phyloP scores from a whole-genome alignment of 257 asterid genomes.

The Ehretia macrophylla region DNA sequence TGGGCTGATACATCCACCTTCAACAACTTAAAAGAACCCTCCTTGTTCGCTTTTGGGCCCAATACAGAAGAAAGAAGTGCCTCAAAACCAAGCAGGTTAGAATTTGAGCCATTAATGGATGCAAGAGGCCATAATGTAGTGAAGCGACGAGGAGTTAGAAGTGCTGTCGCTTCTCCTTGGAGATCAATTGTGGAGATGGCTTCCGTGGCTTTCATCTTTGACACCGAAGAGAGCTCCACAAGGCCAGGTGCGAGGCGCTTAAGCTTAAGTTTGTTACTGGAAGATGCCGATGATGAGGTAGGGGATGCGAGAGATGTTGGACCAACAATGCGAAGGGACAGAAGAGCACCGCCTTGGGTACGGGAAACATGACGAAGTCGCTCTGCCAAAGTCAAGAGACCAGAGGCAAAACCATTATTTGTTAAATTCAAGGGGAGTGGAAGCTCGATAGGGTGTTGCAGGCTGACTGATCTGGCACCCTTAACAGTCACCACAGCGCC shows the following conservation, averaged over 20 bases:
- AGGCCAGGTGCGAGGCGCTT: slow-evolving; percentile 97
- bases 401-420: slow-evolving; percentile 59
- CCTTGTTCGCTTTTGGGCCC: slow-evolving; percentile 57
- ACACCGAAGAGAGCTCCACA: slow-evolving; percentile 82
- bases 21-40: slow-evolving; percentile 80
- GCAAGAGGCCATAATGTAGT: slow-evolving; percentile 76
- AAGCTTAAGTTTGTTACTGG: slow-evolving; percentile 66
- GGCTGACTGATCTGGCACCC: slow-evolving; percentile 96
- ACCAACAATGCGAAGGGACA: slow-evolving; percentile 91
- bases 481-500: slow-evolving; percentile 93
- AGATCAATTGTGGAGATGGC: slow-evolving; percentile 47
- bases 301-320: slow-evolving; percentile 87
- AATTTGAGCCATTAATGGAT: slow-evolving; percentile 67
- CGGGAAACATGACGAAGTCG: slow-evolving; percentile 60
- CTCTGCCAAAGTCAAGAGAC: slow-evolving; percentile 73
- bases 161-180: slow-evolving; percentile 67
- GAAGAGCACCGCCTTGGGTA: slow-evolving; percentile 41
- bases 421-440: slow-evolving; percentile 83
- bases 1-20: slow-evolving; percentile 89
- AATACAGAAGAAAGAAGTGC: slow-evolving; percentile 63
- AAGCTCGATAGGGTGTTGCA: slow-evolving; percentile 80
- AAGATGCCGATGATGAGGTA: slow-evolving; percentile 49
- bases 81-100: slow-evolving; percentile 79
- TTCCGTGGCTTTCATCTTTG: slow-evolving; percentile 41
- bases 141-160: slow-evolving; percentile 45